A percentile compares a stretch with the other conserved stretches of the same genome.
Conservation (phyloP, 2,329 filamentous ascomycete genomes). For the Elsinoe fawcettii region DNA sequence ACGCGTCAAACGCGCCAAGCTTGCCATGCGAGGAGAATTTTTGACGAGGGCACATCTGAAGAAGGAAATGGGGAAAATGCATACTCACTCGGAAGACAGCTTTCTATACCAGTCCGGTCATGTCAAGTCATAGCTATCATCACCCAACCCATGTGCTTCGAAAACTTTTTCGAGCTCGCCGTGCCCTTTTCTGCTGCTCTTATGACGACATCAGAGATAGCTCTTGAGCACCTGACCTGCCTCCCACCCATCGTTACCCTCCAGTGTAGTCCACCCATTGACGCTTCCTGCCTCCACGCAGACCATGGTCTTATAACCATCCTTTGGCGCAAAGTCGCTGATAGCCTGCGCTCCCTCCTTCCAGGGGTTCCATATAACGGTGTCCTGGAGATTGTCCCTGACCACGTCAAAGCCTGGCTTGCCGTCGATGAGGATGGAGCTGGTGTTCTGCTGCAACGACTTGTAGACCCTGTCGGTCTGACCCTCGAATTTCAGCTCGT, state of each 20-base stretch:
- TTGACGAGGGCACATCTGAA: too few relatives aligned
- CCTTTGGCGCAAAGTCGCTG: constrained; percentile 79
- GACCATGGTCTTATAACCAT: constrained; percentile 87
- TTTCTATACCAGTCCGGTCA: not conserved
- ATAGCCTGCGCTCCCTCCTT: constrained; percentile 73
- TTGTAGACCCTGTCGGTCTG: constrained; percentile 89
- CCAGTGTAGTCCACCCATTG: constrained; percentile 71
- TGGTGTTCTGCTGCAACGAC: constrained; percentile 52
- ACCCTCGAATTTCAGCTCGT: constrained; percentile 59
- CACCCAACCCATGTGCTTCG: not conserved
- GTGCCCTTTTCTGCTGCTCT: not conserved
- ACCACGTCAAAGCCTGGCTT: constrained; percentile 63
- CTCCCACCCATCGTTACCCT: constrained; percentile 65
- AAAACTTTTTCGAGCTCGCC: too few relatives aligned
- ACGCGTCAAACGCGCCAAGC: not conserved
- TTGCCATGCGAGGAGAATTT: not conserved
- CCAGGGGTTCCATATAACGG: constrained; percentile 98
- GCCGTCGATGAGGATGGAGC: constrained; percentile 56
- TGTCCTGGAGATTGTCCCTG: constrained; percentile 76
- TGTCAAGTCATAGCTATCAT: constrained; percentile 11
- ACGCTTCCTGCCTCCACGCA: constrained; percentile 90
- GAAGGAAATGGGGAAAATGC: not conserved
- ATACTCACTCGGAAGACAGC: constrained; percentile 1
- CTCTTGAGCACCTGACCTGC: constrained; percentile 49
- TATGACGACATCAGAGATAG: constrained; percentile 20